Conservation (phyloP, 2,329 filamentous ascomycete species). For the Epichloe hybrida region DNA sequence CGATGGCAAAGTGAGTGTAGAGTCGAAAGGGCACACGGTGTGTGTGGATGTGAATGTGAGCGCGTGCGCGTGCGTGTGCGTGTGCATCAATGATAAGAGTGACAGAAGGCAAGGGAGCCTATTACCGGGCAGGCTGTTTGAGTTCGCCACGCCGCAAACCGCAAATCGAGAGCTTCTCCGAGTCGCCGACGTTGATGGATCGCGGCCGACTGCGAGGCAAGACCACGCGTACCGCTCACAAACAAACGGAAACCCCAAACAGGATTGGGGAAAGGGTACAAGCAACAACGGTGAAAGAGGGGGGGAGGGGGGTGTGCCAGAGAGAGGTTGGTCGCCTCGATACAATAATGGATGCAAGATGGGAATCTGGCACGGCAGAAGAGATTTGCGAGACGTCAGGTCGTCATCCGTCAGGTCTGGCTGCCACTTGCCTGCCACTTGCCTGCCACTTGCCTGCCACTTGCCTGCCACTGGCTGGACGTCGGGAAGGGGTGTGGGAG, state of each 20-base stretch:
- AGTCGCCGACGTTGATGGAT: constrained; percentile 6
- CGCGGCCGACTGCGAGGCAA: constrained; percentile 7
- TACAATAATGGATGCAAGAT: constrained; percentile 5
- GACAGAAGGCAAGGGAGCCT: constrained; percentile 5
- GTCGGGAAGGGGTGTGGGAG: too few relatives aligned
- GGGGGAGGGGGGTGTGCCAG: neutral
- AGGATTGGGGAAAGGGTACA: neutral
- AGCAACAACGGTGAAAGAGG: neutral
- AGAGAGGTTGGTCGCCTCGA: constrained; percentile 7
- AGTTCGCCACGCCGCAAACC: constrained; percentile 7
- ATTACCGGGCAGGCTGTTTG: constrained; percentile 6
- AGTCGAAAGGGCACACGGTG: neutral
- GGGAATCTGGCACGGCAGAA: constrained; percentile 12
- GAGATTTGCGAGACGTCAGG: too few relatives aligned
- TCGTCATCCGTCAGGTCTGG: too few relatives aligned
- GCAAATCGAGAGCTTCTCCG: neutral
- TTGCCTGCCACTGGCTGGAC: constrained; percentile 2
- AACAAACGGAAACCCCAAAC: too few relatives aligned
- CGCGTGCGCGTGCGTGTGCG: neutral
- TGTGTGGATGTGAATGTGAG: neutral
- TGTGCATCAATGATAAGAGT: constrained; percentile 1
- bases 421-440: too few relatives aligned
- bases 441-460: too few relatives aligned
- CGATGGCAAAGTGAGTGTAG: neutral
- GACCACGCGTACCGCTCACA: constrained; percentile 17